Evolutionary conservation across 225 moss, liverwort and hornwort species (phyloP).

Genomic region (Neckera pumila): DNA sequence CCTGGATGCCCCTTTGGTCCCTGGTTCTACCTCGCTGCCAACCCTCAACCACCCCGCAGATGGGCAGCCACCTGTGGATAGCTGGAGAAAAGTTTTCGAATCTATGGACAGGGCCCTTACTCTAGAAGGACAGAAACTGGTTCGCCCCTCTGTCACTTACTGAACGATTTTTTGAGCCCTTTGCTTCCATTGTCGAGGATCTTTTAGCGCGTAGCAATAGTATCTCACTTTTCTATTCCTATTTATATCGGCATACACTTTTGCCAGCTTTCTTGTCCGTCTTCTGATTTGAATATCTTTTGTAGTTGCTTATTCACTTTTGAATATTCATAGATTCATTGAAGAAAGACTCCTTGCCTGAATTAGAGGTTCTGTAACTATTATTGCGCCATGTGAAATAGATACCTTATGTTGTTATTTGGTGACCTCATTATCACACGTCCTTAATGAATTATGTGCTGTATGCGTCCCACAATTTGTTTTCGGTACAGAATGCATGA

Average conservation of each 20-base stretch:
- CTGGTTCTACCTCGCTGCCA: constrained; percentile 2
- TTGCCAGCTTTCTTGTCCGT: not conserved
- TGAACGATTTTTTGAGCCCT: not conserved
- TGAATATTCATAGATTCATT: not conserved
- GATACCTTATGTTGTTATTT: not conserved
- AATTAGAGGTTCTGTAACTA: not conserved
- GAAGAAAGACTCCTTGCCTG: not conserved
- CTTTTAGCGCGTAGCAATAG: not conserved
- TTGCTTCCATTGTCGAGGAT: not conserved
- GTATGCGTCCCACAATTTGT: not conserved
- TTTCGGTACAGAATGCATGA: not conserved
- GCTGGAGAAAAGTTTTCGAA: constrained; percentile 47
- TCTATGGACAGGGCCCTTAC: constrained; percentile 45
- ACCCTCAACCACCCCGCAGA: not conserved
- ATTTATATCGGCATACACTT: not conserved
- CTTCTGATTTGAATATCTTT: not conserved
- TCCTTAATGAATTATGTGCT: not conserved
- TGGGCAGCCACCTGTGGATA: constrained; percentile 26
- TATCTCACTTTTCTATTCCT: not conserved
- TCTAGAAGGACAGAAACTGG: constrained; percentile 41
- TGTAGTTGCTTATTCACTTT: not conserved
- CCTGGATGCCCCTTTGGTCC: constrained; percentile 42
- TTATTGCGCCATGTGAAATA: not conserved
- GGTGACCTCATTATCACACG: not conserved
- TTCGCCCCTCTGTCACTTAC: not conserved